These are phyloP conservation scores for Xylaria venustula DNA, from an alignment of 495 filamentous ascomycete genomes.

Conservation along the genomic window DNA sequence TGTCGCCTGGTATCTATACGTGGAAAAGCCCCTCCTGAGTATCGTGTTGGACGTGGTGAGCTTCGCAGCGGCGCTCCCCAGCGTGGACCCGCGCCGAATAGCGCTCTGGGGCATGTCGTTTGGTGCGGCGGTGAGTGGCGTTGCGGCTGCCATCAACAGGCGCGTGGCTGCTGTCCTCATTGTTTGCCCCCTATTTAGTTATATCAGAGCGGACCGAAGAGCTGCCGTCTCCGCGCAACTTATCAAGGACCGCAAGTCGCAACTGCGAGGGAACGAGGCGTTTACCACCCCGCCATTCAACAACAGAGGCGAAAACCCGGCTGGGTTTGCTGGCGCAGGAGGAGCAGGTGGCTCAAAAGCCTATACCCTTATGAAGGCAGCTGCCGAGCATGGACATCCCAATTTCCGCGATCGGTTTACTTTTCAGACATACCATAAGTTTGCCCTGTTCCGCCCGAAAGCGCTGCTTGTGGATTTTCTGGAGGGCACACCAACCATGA, in stretches of 20 bases:
- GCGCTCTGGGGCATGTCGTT: constrained; percentile 51
- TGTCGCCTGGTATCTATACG: constrained; percentile 23
- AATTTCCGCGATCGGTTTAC: too few species aligned
- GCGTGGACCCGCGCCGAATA: constrained; percentile 36
- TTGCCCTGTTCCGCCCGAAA: constrained; percentile 13
- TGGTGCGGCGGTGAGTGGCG: constrained; percentile 20
- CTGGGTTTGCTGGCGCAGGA: too few species aligned
- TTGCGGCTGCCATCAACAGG: constrained; percentile 4
- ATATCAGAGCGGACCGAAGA: background rate
- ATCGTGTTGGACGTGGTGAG: constrained; percentile 15
- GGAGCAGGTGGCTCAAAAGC: too few species aligned
- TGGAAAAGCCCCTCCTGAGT: constrained; percentile 34
- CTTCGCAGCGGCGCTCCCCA: too few species aligned
- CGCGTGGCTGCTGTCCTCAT: background rate
- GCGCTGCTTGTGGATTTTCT: constrained; percentile 30
- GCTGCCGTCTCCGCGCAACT: background rate
- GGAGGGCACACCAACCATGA: constrained; percentile 28
- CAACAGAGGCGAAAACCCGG: constrained; percentile 34
- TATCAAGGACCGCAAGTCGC: constrained; percentile 28
- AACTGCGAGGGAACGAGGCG: constrained; percentile 24
- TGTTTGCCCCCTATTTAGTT: constrained; percentile 2
- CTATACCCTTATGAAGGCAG: too few species aligned
- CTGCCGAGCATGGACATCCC: too few species aligned
- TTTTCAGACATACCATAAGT: constrained; percentile 20
- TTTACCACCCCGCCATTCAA: constrained; percentile 23